Evolutionary conservation across 176 grass and related monocot genomes (phyloP), one percentile per base, ranked within the genome.

Genomic region (Zea luxurians): DNA sequence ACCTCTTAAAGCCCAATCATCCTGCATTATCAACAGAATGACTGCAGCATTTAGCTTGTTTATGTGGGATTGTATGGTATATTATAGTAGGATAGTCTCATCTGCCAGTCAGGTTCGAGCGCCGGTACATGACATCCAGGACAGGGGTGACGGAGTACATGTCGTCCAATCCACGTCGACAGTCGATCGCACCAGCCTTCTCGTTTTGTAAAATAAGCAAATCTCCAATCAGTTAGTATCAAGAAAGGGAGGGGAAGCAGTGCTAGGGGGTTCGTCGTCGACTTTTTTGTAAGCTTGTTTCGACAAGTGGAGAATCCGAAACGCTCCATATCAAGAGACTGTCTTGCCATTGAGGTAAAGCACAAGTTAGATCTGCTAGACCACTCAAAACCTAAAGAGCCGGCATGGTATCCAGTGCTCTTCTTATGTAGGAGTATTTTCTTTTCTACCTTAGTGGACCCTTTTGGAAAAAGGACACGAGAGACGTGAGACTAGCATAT

Each of bases 361-460:
- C 63, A 83, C 62, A 70, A 64, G 36, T 7, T 80, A 55, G 81
- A 83, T 74, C 18, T 65, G 38, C 38, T 68, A 62, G 44, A 40
- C 4, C 10, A 27, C 20, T 68, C 15, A 53, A 61, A 74, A 18
- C 15, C 37, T 27, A 21, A 66, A 44, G 77, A 87, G 27, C 70
- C 66, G 10, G 80, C 80, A 50, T 83, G 53, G 61, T 45, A 88
- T 68, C 15, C 68, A 83, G 40, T 83, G 48, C 55, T 74, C 17
- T 80, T 78, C 1, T 17, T 44, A 74, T 74, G 4, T 68, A 48
- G 13, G 42, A 41, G 59, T 35, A 5, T 61, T n/a, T 66, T 10
- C 9, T 65, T 17, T 74, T 41, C 0, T 3, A 53, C 6, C 6
- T 3, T 35, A 52, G 66, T 38, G 2, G 2, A 0, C 67, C 13